Base-by-base conservation (phyloP, 495 filamentous ascomycete genomes). In the Penicillium manginii region DNA sequence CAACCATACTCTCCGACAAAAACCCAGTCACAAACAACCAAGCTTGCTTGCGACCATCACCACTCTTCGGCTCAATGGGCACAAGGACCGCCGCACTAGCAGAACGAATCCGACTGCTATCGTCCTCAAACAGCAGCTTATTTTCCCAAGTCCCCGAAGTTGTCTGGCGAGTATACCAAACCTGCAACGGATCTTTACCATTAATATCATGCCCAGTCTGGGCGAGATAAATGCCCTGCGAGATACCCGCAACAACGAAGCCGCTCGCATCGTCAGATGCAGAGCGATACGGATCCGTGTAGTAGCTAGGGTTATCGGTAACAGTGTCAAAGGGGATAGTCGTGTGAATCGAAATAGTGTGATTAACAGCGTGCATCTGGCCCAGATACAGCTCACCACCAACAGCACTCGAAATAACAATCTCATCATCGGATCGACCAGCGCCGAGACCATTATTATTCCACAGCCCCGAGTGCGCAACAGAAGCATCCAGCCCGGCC, bases 21-120 rank as follows among this genome's bases (percentile, higher is more conserved):
- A 85, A 82, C 1, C 86, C 84, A 23, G 82, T 84, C 14, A 83
- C 78, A 70, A 84, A 86, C 15, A 87, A 65, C 83, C 81, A 83
- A 7, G 78, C 84, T 51, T 77, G 68, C 42, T 84, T 77, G 40
- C 63, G 59, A 5, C 73, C 74, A 22, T 57, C 66, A 5, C 71
- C 74, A 22, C 59, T 65, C 21, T 58, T 53, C 8, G 32, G 77
- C 57, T 84, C 73, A 58, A 85, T 77, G 0, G 81, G 74, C 4
- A 88, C 71, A 47, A 87, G 54, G 0, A 86, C 77, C 0, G 83
- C 81, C 0, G 80, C 75, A 62, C 81, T 86, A 12, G 74, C 78
- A 15, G 70, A 74, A 22, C 81, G 69, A 57, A 88, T 73, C 49
- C 64, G 69, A 8, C 59, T 71, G 6, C 86, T 84, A 58, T 86